Conservation (phyloP, 345 rosid genomes). For the Laguncularia racemosa region DNA sequence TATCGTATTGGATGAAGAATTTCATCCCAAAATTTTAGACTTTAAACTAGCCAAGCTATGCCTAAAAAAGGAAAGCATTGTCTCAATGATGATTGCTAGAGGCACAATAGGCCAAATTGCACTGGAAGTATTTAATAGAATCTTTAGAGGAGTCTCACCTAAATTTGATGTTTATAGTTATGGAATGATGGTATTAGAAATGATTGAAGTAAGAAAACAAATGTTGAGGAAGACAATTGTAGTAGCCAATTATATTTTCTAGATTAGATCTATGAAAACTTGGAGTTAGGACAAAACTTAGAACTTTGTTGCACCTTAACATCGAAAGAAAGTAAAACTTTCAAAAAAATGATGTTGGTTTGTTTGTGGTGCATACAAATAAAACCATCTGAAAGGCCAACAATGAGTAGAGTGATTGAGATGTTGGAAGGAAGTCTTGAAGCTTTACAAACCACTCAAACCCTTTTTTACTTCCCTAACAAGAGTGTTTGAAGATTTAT, state of each 20-base stretch:
- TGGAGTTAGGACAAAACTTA: constrained; percentile 7
- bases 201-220: fast-evolving
- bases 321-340: constrained; percentile 9
- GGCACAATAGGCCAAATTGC: constrained; percentile 37
- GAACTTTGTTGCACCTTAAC: neutral
- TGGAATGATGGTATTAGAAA: constrained; percentile 15
- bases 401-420: constrained; percentile 4
- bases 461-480: too few relatives aligned
- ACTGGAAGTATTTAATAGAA: constrained; percentile 23
- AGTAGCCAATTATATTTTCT: constrained; percentile 30
- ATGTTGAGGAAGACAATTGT: neutral
- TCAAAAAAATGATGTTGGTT: constrained; percentile 19
- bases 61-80: constrained; percentile 17
- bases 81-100: constrained; percentile 22
- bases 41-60: constrained; percentile 38
- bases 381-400: constrained; percentile 3
- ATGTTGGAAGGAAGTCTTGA: constrained; percentile 7
- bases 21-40: constrained; percentile 30
- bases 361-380: constrained; percentile 25
- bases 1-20: constrained; percentile 24
- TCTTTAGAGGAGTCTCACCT: constrained; percentile 18
- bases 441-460: neutral
- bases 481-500: too few relatives aligned
- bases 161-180: constrained; percentile 10
- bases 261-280: constrained; percentile 16